phyloP scores from a whole-genome alignment of 805 yeast genomes.

The Metschnikowia kofuensis region DNA sequence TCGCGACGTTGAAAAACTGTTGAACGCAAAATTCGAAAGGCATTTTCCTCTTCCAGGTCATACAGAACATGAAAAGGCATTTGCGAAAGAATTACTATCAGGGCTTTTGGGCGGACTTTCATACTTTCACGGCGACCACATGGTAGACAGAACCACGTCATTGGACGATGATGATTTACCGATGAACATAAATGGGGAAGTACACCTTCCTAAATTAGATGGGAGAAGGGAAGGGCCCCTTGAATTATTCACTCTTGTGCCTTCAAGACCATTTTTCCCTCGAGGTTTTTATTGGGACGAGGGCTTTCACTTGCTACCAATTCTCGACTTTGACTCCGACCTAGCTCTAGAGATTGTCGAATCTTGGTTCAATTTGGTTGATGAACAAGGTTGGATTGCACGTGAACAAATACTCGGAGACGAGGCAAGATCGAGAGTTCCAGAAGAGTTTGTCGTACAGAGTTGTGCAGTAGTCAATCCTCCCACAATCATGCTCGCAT shows the following conservation, averaged over 20 bases:
- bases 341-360: slow-evolving; percentile 72
- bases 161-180: slow-evolving; percentile 70
- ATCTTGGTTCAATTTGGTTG: slow-evolving; percentile 86
- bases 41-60: slow-evolving; percentile 55
- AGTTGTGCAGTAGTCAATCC: slow-evolving; percentile 92
- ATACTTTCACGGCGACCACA: slow-evolving; percentile 77
- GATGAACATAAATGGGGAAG: slow-evolving; percentile 28
- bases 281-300: slow-evolving; percentile 99
- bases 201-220: slow-evolving; percentile 31
- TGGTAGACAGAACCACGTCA: slow-evolving; percentile 70
- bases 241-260: slow-evolving; percentile 78
- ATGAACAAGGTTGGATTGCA: slow-evolving; percentile 94
- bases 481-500: slow-evolving; percentile 82
- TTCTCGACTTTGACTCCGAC: slow-evolving; percentile 80
- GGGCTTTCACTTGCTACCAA: slow-evolving; percentile 87
- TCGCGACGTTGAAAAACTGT: slow-evolving; percentile 27
- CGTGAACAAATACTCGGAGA: slow-evolving; percentile 91
- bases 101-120: slow-evolving; percentile 89
- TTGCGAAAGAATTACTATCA: slow-evolving; percentile 78
- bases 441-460: slow-evolving; percentile 77
- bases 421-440: slow-evolving; percentile 87
- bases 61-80: slow-evolving; percentile 44
- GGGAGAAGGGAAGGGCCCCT: slow-evolving; percentile 74
- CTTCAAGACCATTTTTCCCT: slow-evolving; percentile 92
- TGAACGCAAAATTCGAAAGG: slow-evolving; percentile 52